Conservation (phyloP, 2,329 filamentous ascomycete genomes). For the Aspergillus chevalieri region DNA sequence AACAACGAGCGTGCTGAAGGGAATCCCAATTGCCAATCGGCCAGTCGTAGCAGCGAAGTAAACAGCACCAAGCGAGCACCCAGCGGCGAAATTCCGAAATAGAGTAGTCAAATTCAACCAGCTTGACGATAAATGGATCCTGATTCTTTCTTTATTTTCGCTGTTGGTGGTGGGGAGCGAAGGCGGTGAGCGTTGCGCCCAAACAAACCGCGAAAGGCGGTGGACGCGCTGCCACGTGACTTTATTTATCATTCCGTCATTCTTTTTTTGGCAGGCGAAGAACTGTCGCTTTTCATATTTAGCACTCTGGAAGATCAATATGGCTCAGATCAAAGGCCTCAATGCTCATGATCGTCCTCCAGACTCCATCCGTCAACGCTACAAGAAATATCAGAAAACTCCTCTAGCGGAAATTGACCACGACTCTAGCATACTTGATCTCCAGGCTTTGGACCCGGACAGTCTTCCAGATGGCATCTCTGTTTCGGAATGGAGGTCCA, state of each 20-base stretch:
- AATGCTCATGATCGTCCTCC: conserved; percentile 77
- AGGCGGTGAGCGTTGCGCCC: conserved; percentile 40
- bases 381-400: conserved; percentile 67
- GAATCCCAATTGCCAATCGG: conserved; percentile 5
- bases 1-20: conserved; percentile 6
- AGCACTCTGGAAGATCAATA: conserved; percentile 1
- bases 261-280: not conserved
- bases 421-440: conserved; percentile 54
- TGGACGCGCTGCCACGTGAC: conserved; percentile 18
- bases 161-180: conserved; percentile 30
- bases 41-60: not conserved
- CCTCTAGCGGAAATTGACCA: conserved; percentile 47
- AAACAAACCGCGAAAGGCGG: conserved; percentile 24
- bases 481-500: conserved; percentile 24
- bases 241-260: not conserved
- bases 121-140: not conserved
- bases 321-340: conserved; percentile 40
- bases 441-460: conserved; percentile 35
- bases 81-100: conserved; percentile 1
- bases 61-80: conserved; percentile 1
- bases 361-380: conserved; percentile 60
- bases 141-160: conserved; percentile 26
- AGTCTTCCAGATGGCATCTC: conserved; percentile 20
- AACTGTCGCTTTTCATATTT: too few species aligned
- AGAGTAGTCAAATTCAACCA: not conserved